Conservation (phyloP, 495 filamentous ascomycete genomes). For the Talaromyces stipitatus region DNA sequence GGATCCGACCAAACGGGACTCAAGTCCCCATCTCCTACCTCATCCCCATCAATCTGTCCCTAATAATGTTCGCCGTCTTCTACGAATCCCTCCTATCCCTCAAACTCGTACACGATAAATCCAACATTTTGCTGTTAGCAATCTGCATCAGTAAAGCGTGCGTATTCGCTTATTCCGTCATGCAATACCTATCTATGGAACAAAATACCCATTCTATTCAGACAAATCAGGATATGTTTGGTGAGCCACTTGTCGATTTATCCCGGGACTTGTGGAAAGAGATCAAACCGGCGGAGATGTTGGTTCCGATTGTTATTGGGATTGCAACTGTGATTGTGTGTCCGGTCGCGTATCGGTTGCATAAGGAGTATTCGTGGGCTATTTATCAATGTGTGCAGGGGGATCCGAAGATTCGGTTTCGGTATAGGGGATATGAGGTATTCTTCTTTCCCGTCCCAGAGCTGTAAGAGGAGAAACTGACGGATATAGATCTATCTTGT, state of each 20-base stretch:
- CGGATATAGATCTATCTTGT: conserved; percentile 13
- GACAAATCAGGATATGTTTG: neutral
- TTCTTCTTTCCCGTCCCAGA: neutral
- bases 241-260: conserved; percentile 10
- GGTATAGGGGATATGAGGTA: conserved; percentile 18
- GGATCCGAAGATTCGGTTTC: conserved; percentile 4
- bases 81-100: conserved; percentile 12
- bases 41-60: conserved; percentile 12
- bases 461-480: neutral
- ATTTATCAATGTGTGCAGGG: conserved; percentile 16
- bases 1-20: neutral
- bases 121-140: conserved; percentile 17
- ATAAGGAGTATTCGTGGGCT: conserved; percentile 17
- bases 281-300: conserved; percentile 10
- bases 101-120: conserved; percentile 16
- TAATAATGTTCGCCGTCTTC: conserved; percentile 14
- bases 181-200: conserved; percentile 10
- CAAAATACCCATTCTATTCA: neutral
- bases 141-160: conserved; percentile 17
- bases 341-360: conserved; percentile 12
- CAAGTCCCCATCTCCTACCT: conserved; percentile 13
- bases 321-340: conserved; percentile 9
- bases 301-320: conserved; percentile 11
- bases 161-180: conserved; percentile 10
- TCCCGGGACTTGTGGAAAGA: conserved; percentile 9